Evolutionary conservation across 1,284 basidiomycete genomes (phyloP).

Genomic region (Cerrena zonata): DNA sequence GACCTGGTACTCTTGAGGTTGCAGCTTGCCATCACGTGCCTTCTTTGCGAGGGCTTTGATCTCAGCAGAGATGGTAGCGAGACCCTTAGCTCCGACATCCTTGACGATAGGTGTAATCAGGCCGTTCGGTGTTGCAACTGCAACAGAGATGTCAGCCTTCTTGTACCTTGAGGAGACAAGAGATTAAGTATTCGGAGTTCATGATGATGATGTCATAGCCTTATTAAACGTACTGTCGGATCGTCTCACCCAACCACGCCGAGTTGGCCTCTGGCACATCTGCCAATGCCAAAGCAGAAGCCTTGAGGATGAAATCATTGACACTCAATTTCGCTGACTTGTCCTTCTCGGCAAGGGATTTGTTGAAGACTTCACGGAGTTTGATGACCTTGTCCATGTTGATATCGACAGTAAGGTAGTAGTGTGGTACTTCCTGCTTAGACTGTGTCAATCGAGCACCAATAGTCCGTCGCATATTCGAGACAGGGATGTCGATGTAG

Average conservation of each 20-base stretch:
- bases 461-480: slow-evolving; percentile 93
- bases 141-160: slow-evolving; percentile 94
- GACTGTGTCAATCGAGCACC: slow-evolving; percentile 86
- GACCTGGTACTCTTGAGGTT: slow-evolving; percentile 93
- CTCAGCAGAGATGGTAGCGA: slow-evolving; percentile 87
- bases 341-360: slow-evolving; percentile 77
- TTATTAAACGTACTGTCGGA: slow-evolving; percentile 72
- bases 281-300: slow-evolving; percentile 80
- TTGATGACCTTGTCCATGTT: slow-evolving; percentile 97
- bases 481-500: slow-evolving; percentile 87
- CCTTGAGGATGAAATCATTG: slow-evolving; percentile 98
- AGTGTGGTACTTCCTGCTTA: slow-evolving; percentile 94
- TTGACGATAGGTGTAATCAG: slow-evolving; percentile 97
- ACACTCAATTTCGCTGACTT: slow-evolving; percentile 88
- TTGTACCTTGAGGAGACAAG: slow-evolving; percentile 66
- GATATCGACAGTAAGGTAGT: slow-evolving; percentile 92
- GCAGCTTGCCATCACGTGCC: slow-evolving; percentile 93
- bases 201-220: not conserved
- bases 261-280: slow-evolving; percentile 98
- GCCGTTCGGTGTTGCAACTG: slow-evolving; percentile 93
- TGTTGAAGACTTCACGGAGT: slow-evolving; percentile 94
- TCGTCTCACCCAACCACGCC: slow-evolving; percentile 93
- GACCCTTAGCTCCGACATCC: slow-evolving; percentile 86
- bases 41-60: slow-evolving; percentile 90
- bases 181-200: not conserved